A percentile compares a stretch with the other conserved stretches of the same genome.
Conservation (phyloP, 352 stramenopile species). For the Phytophthora pistaciae region DNA sequence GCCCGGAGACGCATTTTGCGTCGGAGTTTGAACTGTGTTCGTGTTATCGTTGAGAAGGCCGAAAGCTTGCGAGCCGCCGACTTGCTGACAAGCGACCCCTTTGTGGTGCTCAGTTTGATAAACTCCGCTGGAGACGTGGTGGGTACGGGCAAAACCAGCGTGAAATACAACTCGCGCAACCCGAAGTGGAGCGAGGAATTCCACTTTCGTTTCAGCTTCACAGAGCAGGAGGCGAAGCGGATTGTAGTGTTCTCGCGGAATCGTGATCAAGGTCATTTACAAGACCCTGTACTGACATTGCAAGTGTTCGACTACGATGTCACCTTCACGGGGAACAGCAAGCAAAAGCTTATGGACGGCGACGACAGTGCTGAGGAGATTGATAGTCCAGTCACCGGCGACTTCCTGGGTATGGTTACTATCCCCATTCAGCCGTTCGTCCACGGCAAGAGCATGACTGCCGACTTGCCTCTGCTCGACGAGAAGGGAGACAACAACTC, state of each 20-base stretch:
- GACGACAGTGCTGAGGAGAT: slow-evolving; percentile 12
- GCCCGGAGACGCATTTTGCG: slow-evolving; percentile 32
- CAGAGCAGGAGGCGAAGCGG: slow-evolving; percentile 27
- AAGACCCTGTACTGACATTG: slow-evolving; percentile 21
- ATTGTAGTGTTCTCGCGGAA: not conserved
- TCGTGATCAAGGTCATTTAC: not conserved
- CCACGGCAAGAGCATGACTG: slow-evolving; percentile 49
- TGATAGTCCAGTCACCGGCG: slow-evolving; percentile 13
- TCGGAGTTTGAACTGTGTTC: slow-evolving; percentile 62
- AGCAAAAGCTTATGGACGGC: slow-evolving; percentile 1
- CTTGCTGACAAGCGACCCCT: slow-evolving; percentile 71
- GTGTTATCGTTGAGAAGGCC: slow-evolving; percentile 64
- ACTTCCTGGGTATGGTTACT: slow-evolving; percentile 58
- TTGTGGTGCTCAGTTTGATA: slow-evolving; percentile 51
- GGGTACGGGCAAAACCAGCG: slow-evolving; percentile 55
- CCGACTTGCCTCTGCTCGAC: slow-evolving; percentile 50
- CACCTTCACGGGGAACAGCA: slow-evolving; percentile 15
- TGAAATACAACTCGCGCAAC: slow-evolving; percentile 59
- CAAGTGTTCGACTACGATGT: slow-evolving; percentile 58
- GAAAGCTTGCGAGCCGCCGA: slow-evolving; percentile 59
- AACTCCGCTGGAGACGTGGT: slow-evolving; percentile 37
- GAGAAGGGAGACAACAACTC: slow-evolving; percentile 35
- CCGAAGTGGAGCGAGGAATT: slow-evolving; percentile 86
- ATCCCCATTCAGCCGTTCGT: slow-evolving; percentile 53
- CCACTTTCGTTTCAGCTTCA: slow-evolving; percentile 56